Conservation (phyloP, 768 basidiomycete genomes). For the Tricholoma matsutake region DNA sequence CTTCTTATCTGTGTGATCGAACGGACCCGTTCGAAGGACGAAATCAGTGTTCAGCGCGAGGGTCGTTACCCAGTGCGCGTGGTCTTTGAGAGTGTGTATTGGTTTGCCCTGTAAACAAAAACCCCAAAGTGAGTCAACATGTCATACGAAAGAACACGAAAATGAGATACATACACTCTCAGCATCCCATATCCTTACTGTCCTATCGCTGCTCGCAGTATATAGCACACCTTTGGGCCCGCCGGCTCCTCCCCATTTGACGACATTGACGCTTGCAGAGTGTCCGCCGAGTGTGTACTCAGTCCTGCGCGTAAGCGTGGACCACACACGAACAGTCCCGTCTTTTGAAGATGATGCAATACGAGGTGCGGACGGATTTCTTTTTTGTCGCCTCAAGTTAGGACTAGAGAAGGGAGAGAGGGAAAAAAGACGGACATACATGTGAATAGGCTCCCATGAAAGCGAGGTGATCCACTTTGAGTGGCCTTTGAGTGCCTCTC, state of each 20-base stretch:
- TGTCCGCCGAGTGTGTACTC: conserved; percentile 92
- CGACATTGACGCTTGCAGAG: conserved; percentile 90
- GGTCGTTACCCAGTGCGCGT: conserved; percentile 99
- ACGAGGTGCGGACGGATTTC: conserved; percentile 76
- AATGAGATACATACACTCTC: conserved; percentile 46
- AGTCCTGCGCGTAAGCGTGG: conserved; percentile 59
- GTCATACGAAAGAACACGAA: background rate
- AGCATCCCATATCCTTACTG: conserved; percentile 93
- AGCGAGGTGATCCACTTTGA: conserved; percentile 95
- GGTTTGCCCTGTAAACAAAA: conserved; percentile 63
- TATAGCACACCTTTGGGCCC: conserved; percentile 72
- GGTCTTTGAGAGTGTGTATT: conserved; percentile 85
- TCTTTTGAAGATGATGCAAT: conserved; percentile 96
- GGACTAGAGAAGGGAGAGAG: conserved; percentile 1
- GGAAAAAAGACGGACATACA: conserved; percentile 41
- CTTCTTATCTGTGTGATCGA: conserved; percentile 80
- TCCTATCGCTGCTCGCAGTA: conserved; percentile 92
- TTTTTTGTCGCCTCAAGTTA: too few species aligned
- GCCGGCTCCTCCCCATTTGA: conserved; percentile 93
- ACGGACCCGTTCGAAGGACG: conserved; percentile 90
- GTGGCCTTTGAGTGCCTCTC: conserved; percentile 89
- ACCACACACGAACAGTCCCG: conserved; percentile 95
- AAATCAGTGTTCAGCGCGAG: conserved; percentile 95
- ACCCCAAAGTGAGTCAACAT: background rate
- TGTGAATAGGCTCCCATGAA: conserved; percentile 94